Evolutionary conservation across 805 yeast genomes (phyloP).

Genomic region (Saccharomycopsis schoenii): DNA sequence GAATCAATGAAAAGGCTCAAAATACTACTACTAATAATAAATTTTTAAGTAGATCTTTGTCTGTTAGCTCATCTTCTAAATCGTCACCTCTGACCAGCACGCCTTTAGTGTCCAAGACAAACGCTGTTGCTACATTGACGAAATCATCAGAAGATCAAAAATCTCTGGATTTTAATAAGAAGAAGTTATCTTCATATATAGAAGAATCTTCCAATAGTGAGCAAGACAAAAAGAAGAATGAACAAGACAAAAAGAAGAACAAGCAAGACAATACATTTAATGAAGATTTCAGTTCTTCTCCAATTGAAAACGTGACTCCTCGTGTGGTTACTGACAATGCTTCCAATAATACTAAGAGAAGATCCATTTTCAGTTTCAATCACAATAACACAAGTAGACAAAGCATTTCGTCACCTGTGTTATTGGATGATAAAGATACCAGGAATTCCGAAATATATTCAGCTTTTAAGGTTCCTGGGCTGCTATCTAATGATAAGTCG

Average conservation of each 20-base stretch:
- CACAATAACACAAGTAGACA: neutral
- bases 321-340: neutral
- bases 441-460: neutral
- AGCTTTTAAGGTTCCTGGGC: neutral
- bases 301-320: neutral
- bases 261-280: slow-evolving; percentile 4
- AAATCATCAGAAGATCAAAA: neutral
- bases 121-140: neutral
- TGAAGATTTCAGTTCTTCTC: slow-evolving; percentile 4
- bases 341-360: slow-evolving; percentile 1
- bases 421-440: neutral
- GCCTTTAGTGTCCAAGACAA: neutral
- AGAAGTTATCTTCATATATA: neutral
- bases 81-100: neutral
- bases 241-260: neutral
- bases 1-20: neutral
- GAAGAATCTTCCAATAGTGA: neutral
- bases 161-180: neutral
- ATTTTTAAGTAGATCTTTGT: neutral
- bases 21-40: neutral
- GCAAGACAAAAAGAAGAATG: neutral
- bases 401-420: slow-evolving; percentile 11
- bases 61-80: neutral
- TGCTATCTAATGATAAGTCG: neutral
- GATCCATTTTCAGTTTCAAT: slow-evolving; percentile 13